Conservation (phyloP, 768 basidiomycete species). For the Exsudoporus frostii region DNA sequence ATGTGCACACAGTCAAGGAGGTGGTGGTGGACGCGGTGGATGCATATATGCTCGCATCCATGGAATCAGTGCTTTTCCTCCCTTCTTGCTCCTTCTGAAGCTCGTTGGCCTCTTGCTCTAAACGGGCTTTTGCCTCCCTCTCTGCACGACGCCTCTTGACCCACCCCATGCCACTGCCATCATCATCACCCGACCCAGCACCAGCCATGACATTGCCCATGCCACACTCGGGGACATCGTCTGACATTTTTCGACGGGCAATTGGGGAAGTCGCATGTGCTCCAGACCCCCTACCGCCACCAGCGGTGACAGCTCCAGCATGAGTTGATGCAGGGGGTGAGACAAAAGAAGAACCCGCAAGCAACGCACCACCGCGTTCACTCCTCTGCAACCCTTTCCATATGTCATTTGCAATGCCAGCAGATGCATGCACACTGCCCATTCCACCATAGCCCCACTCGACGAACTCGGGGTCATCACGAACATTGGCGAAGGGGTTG, state of each 20-base stretch:
- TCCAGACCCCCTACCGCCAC: constrained; percentile 11
- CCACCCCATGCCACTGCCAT: constrained; percentile 88
- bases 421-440: constrained; percentile 49
- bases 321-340: constrained; percentile 15
- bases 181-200: constrained; percentile 53
- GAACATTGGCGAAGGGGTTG: constrained; percentile 63
- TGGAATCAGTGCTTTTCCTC: constrained; percentile 21
- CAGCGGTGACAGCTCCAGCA: constrained; percentile 29
- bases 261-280: constrained; percentile 8
- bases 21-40: constrained; percentile 24
- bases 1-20: constrained; percentile 22
- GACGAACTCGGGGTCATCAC: constrained; percentile 75
- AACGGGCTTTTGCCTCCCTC: constrained; percentile 39
- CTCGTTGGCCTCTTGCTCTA: constrained; percentile 19
- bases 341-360: constrained; percentile 11
- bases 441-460: constrained; percentile 92
- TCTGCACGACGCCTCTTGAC: constrained; percentile 64
- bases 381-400: constrained; percentile 28
- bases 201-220: constrained; percentile 26
- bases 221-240: constrained; percentile 21
- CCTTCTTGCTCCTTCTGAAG: constrained; percentile 16
- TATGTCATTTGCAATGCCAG: constrained; percentile 26
- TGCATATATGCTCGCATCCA: constrained; percentile 21
- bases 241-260: constrained; percentile 17
- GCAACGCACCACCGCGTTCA: constrained; percentile 25